phyloP scores from a whole-genome alignment of 257 asterid species.

The Echium plantagineum region DNA sequence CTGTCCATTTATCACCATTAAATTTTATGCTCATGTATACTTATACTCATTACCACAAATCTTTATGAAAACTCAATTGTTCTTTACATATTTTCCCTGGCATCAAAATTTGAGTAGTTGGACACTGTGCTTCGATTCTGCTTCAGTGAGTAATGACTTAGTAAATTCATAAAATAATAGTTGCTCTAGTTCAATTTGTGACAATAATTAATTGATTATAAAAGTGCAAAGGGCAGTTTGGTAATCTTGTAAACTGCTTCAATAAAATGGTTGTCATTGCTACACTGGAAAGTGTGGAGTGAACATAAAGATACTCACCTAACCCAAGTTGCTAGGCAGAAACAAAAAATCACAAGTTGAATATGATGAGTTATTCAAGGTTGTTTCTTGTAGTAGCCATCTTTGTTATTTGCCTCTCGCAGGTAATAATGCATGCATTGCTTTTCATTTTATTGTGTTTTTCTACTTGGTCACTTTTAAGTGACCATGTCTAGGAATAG shows the following conservation, averaged over 20 bases:
- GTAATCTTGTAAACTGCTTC: not conserved
- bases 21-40: no score
- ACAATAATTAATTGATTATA: no score
- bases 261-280: not conserved
- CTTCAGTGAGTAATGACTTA: not conserved
- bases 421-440: conserved; percentile 13
- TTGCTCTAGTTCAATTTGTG: no score
- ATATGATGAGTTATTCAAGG: conserved; percentile 34
- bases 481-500: no score
- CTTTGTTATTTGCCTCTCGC: conserved; percentile 33
- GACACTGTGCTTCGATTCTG: not conserved
- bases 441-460: no score
- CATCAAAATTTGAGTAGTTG: not conserved
- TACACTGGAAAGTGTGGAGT: not conserved
- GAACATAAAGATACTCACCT: not conserved
- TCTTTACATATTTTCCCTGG: no score
- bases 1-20: no score
- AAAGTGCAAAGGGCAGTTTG: conserved; percentile 1
- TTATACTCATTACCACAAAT: no score
- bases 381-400: conserved; percentile 26
- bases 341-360: not conserved
- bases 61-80: no score
- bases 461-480: no score
- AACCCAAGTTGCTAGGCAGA: not conserved
- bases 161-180: not conserved